Conservation (phyloP, 257 asterid species). For the Buddleja alternifolia region DNA sequence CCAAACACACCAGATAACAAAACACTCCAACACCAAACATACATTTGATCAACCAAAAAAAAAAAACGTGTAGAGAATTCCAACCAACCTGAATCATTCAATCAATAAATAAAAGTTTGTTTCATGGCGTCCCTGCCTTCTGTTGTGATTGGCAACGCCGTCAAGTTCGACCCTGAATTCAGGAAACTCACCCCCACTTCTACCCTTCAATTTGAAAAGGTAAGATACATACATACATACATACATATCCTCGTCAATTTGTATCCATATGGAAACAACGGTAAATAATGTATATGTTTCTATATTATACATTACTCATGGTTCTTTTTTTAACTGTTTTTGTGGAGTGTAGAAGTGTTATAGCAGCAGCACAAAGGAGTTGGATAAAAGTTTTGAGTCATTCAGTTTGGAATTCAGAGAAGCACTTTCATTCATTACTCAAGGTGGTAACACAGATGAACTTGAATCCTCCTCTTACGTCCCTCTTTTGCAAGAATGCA, state of each 20-base stretch:
- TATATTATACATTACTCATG: not conserved
- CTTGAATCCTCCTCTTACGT: constrained; percentile 61
- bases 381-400: constrained; percentile 47
- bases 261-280: too few species aligned
- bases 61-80: constrained; percentile 20
- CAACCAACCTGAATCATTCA: not conserved
- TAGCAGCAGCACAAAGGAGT: constrained; percentile 41
- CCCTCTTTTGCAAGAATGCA: constrained; percentile 72
- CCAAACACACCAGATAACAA: constrained; percentile 60
- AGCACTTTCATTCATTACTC: constrained; percentile 39
- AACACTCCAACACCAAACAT: not conserved
- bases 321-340: constrained; percentile 15
- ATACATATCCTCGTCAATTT: not conserved
- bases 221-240: constrained; percentile 31
- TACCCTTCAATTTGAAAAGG: constrained; percentile 66
- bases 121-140: constrained; percentile 90
- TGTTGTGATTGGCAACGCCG: constrained; percentile 51
- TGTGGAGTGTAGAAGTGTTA: constrained; percentile 43
- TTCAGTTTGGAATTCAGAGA: constrained; percentile 51
- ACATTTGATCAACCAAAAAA: constrained; percentile 21
- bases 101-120: too few species aligned
- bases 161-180: constrained; percentile 69
- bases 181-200: constrained; percentile 51
- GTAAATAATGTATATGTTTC: not conserved
- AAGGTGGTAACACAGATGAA: constrained; percentile 45